Evolutionary conservation across 345 rosid genomes (phyloP).

Genomic region (Pugionium cornutum): DNA sequence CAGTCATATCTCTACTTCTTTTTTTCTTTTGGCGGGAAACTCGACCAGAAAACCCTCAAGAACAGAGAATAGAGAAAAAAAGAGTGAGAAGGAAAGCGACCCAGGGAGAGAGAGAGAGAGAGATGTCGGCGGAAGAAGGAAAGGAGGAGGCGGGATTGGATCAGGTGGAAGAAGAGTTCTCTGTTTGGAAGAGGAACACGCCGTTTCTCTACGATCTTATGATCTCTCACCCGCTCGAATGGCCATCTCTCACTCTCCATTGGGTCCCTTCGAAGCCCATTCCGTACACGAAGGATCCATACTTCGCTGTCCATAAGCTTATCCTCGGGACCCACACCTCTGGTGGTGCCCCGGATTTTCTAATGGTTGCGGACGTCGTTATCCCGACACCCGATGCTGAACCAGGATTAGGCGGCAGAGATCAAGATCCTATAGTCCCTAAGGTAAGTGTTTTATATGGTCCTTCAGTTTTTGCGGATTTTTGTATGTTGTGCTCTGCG

Average conservation of each 20-base stretch:
- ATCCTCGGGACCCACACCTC: constrained; percentile 88
- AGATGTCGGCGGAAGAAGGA: constrained; percentile 48
- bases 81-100: neutral
- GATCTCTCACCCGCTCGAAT: constrained; percentile 84
- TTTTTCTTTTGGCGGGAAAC: constrained; percentile 39
- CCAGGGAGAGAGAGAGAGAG: neutral
- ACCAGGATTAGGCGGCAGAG: constrained; percentile 34
- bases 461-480: neutral
- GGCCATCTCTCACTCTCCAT: constrained; percentile 96
- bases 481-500: constrained; percentile 2
- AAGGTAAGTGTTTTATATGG: constrained; percentile 43
- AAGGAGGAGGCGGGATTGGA: constrained; percentile 45
- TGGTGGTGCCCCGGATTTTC: constrained; percentile 64
- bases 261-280: constrained; percentile 69
- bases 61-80: neutral
- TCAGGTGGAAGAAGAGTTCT: constrained; percentile 82
- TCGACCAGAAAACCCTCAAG: constrained; percentile 6
- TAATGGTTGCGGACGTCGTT: constrained; percentile 74
- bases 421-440: constrained; percentile 55
- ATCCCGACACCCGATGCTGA: constrained; percentile 59
- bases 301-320: constrained; percentile 64
- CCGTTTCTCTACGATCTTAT: constrained; percentile 86
- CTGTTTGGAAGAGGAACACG: constrained; percentile 90
- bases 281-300: constrained; percentile 53
- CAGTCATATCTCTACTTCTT: neutral